phyloP scores from a whole-genome alignment of 1,139 yeast species.

The Suhomyces choctaworum region DNA sequence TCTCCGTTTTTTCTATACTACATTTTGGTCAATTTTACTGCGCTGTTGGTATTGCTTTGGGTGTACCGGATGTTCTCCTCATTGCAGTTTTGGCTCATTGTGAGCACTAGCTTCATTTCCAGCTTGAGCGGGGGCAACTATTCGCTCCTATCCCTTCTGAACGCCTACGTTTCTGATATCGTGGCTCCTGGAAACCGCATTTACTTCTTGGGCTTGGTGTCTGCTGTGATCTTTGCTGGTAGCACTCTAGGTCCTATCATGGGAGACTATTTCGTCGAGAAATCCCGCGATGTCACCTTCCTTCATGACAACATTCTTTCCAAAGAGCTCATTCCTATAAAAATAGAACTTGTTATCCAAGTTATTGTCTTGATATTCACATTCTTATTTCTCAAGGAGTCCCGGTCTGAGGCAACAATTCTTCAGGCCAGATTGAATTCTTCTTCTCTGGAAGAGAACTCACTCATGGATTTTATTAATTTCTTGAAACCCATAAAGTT shows the following conservation, averaged over 20 bases:
- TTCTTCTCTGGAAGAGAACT: not conserved
- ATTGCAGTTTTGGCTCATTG: conserved; percentile 8
- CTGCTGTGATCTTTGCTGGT: conserved; percentile 12
- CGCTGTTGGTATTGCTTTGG: conserved; percentile 6
- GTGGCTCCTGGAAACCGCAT: conserved; percentile 11
- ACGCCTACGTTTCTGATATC: conserved; percentile 14
- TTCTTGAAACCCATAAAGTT: conserved; percentile 51
- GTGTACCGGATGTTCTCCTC: conserved; percentile 4
- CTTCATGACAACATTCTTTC: conserved; percentile 6
- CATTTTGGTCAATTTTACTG: conserved; percentile 3
- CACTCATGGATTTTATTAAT: conserved; percentile 16
- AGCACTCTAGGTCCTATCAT: conserved; percentile 14
- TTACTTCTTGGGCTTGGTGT: conserved; percentile 11
- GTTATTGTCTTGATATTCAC: conserved; percentile 32
- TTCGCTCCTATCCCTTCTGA: conserved; percentile 9
- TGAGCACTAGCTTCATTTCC: conserved; percentile 6
- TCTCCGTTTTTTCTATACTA: conserved; percentile 10
- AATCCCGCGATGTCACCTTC: conserved; percentile 1
- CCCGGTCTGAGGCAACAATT: conserved; percentile 38
- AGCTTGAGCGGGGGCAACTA: conserved; percentile 13
- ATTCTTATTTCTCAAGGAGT: conserved; percentile 52
- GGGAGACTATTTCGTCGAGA: conserved; percentile 5
- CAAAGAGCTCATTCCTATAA: conserved; percentile 31
- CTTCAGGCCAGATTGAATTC: conserved; percentile 32
- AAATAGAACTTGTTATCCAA: conserved; percentile 28